A percentile compares a stretch with the other conserved stretches of the same genome.
Conservation (phyloP, 2,329 filamentous ascomycete species). For the Lachnellula subtilissima region DNA sequence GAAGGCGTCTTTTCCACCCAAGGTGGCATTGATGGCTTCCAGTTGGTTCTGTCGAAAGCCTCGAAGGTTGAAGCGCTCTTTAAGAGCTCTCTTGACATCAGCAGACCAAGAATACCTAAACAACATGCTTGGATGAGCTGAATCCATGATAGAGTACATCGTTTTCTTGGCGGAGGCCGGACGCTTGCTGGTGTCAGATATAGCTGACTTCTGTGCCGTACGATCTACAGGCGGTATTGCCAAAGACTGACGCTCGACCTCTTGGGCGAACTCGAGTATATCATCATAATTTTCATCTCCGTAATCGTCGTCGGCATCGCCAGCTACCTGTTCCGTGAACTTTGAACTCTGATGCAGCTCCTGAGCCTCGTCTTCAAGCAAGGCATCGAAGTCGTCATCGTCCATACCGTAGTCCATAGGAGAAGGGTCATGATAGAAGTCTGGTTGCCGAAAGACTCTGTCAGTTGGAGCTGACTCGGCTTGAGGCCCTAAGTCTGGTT, state of each 20-base stretch:
- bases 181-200: conserved; percentile 11
- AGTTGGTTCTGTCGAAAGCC: conserved; percentile 90
- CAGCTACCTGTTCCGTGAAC: conserved; percentile 1
- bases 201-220: conserved; percentile 10
- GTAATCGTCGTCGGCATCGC: conserved; percentile 18
- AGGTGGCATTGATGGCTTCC: conserved; percentile 90
- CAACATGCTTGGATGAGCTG: conserved; percentile 47
- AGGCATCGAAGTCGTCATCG: conserved; percentile 21
- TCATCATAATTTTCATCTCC: conserved; percentile 32
- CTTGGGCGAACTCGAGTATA: conserved; percentile 39
- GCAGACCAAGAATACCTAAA: conserved; percentile 76
- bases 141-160: conserved; percentile 30
- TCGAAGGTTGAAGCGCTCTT: conserved; percentile 75
- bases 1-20: conserved; percentile 84
- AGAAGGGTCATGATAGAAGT: conserved; percentile 17
- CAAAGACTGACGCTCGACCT: conserved; percentile 36
- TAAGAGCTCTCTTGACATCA: conserved; percentile 76
- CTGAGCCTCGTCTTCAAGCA: conserved; percentile 22
- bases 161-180: conserved; percentile 12
- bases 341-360: conserved; percentile 9
- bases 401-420: conserved; percentile 21
- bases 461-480: neutral
- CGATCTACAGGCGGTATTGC: neutral
- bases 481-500: neutral
- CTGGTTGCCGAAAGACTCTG: conserved; percentile 13